Conservation (phyloP, 345 rosid species). For the Ceriops zippeliana region DNA sequence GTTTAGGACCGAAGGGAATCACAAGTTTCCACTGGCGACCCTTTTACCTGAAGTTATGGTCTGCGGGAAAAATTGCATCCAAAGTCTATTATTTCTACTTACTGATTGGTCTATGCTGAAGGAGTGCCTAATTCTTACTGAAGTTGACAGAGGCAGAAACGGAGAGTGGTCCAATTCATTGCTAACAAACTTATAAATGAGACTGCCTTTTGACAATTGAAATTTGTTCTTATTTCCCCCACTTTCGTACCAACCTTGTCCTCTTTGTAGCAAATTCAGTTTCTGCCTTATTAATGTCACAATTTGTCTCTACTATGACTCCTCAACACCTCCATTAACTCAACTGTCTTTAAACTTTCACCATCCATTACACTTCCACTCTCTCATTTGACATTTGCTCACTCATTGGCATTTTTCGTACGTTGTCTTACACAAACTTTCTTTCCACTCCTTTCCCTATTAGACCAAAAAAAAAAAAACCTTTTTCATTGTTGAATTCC, state of each 20-base stretch:
- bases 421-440: constrained; percentile 7
- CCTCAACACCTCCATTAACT: background rate
- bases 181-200: no score
- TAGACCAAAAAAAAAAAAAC: no score
- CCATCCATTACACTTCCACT: constrained; percentile 23
- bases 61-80: constrained; percentile 48
- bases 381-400: background rate
- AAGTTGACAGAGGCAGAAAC: no score
- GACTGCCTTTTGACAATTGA: no score
- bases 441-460: background rate
- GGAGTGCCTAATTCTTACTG: no score
- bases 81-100: no score
- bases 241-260: background rate
- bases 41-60: constrained; percentile 98
- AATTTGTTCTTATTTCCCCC: no score
- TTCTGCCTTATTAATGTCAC: constrained; percentile 18
- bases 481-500: background rate
- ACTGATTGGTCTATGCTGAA: no score
- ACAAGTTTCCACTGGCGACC: constrained; percentile 78
- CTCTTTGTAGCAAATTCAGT: constrained; percentile 13
- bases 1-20: constrained; percentile 81
- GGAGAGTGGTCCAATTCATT: no score
- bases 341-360: constrained; percentile 1
- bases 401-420: background rate
- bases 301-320: constrained; percentile 11